phyloP scores from a whole-genome alignment of 2,329 filamentous ascomycete species.

The Chaetothyriales sp. region DNA sequence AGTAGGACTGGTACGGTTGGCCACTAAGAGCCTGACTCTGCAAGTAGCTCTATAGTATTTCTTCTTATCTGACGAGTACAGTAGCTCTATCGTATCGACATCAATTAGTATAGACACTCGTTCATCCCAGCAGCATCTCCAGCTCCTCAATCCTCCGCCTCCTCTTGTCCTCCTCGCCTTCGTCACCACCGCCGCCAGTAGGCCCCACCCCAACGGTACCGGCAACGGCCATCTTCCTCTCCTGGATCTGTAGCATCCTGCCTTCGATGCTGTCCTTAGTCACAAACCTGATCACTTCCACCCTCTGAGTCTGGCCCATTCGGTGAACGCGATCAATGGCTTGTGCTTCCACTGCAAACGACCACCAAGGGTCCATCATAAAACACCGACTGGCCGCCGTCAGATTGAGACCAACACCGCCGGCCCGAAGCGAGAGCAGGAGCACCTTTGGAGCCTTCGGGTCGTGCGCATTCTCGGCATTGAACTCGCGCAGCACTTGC shows the following conservation, averaged over 20 bases:
- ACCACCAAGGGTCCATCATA: constrained; percentile 99
- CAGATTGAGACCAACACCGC: constrained; percentile 85
- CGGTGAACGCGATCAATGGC: constrained; percentile 95
- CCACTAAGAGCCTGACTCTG: no score
- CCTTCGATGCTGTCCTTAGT: constrained; percentile 85
- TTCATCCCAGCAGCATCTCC: constrained; percentile 64
- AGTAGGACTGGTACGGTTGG: no score
- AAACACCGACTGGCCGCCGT: constrained; percentile 80
- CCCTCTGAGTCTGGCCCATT: constrained; percentile 82
- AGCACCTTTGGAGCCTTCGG: constrained; percentile 39
- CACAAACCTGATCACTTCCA: constrained; percentile 76
- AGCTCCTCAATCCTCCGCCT: constrained; percentile 85
- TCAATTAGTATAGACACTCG: no score
- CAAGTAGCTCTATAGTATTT: no score
- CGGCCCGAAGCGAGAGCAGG: constrained; percentile 70
- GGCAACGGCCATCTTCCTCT: constrained; percentile 78
- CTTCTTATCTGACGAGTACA: no score
- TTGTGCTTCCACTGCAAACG: constrained; percentile 88
- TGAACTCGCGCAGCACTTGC: constrained; percentile 62
- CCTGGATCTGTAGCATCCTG: constrained; percentile 84
- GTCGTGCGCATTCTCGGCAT: constrained; percentile 19
- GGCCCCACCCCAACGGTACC: constrained; percentile 80
- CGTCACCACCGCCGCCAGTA: constrained; percentile 67
- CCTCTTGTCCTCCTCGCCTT: constrained; percentile 79
- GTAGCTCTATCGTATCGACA: no score